Percentiles rank a stretch among this genome's conserved stretches.
Conservation (phyloP, 2,329 filamentous ascomycete species). For the Clarireedia sp. region DNA sequence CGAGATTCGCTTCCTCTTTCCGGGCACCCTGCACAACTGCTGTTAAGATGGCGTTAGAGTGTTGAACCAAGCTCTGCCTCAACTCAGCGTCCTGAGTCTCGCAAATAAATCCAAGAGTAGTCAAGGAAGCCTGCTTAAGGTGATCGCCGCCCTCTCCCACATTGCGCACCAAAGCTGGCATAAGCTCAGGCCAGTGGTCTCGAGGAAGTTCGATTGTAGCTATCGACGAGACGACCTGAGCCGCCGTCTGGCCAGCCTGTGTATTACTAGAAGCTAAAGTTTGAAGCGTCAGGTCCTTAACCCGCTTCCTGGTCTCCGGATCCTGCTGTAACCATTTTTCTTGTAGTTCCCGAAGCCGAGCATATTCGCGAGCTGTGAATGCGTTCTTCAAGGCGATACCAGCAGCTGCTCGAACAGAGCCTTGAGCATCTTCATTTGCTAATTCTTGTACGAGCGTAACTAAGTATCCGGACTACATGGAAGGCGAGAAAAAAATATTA, state of each 20-base stretch:
- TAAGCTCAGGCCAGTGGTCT: slow-evolving; percentile 87
- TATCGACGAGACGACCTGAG: slow-evolving; percentile 92
- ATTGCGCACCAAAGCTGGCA: slow-evolving; percentile 82
- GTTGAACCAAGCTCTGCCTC: slow-evolving; percentile 67
- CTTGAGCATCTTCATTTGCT: slow-evolving; percentile 77
- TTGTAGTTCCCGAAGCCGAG: slow-evolving; percentile 82
- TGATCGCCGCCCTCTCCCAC: slow-evolving; percentile 79
- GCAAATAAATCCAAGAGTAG: slow-evolving; percentile 97
- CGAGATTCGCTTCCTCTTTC: slow-evolving; percentile 86
- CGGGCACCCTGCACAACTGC: slow-evolving; percentile 95
- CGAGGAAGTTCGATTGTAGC: slow-evolving; percentile 90
- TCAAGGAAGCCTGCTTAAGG: slow-evolving; percentile 90
- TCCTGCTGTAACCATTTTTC: slow-evolving; percentile 86
- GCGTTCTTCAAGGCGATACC: slow-evolving; percentile 97
- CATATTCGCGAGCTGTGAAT: slow-evolving; percentile 86
- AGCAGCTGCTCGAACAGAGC: slow-evolving; percentile 84
- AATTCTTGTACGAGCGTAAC: slow-evolving; percentile 88
- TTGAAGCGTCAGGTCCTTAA: slow-evolving; percentile 86
- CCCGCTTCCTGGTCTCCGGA: slow-evolving; percentile 70
- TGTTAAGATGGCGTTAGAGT: slow-evolving; percentile 96
- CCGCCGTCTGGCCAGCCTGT: slow-evolving; percentile 80
- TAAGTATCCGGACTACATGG: slow-evolving; percentile 74
- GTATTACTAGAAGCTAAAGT: slow-evolving; percentile 73
- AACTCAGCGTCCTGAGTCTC: slow-evolving; percentile 88
- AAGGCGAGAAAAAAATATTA: slow-evolving; percentile 17